Percentiles rank a stretch among this genome's conserved stretches.
Evolutionary conservation across 257 asterid species (phyloP).

Genomic region (Penstemon davidsonii): DNA sequence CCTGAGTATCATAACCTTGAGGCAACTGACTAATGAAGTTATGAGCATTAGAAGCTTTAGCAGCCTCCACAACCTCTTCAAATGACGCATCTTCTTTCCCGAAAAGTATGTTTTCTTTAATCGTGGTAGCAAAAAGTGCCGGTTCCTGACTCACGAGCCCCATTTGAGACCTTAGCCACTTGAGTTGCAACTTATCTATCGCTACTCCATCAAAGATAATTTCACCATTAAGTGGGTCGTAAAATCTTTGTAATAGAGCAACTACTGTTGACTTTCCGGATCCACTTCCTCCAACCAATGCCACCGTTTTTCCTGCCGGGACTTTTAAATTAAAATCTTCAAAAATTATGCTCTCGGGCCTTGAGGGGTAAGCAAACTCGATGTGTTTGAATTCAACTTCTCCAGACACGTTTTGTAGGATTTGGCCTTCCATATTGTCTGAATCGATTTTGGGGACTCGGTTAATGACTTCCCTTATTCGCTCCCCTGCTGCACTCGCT

Average conservation of each 20-base stretch:
- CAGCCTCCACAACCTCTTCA: slow-evolving; percentile 50
- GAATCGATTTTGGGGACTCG: slow-evolving; percentile 57
- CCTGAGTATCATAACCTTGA: slow-evolving; percentile 50
- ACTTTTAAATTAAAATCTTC: slow-evolving; percentile 58
- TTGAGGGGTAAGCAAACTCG: slow-evolving; percentile 70
- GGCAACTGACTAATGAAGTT: slow-evolving; percentile 59
- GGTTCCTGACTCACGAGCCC: slow-evolving; percentile 98
- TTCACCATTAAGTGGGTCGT: slow-evolving; percentile 50
- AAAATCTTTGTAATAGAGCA: slow-evolving; percentile 79
- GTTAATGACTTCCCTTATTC: slow-evolving; percentile 46
- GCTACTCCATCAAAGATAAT: slow-evolving; percentile 72
- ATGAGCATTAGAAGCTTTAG: slow-evolving; percentile 94
- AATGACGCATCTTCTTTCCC: slow-evolving; percentile 44
- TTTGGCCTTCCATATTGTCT: slow-evolving; percentile 48
- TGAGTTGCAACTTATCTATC: slow-evolving; percentile 72
- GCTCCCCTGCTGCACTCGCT: slow-evolving; percentile 60
- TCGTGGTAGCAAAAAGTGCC: slow-evolving; percentile 81
- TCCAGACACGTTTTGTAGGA: slow-evolving; percentile 43
- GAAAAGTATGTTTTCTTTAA: slow-evolving; percentile 80
- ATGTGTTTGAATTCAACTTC: slow-evolving; percentile 65
- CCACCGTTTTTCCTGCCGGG: slow-evolving; percentile 77
- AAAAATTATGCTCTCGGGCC: slow-evolving; percentile 71
- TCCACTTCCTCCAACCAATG: slow-evolving; percentile 94
- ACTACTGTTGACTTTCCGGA: slow-evolving; percentile 88
- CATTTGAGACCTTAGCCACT: slow-evolving; percentile 95